Evolutionary conservation across 2,329 filamentous ascomycete species (phyloP).

Genomic region (Colletotrichum magnum): DNA sequence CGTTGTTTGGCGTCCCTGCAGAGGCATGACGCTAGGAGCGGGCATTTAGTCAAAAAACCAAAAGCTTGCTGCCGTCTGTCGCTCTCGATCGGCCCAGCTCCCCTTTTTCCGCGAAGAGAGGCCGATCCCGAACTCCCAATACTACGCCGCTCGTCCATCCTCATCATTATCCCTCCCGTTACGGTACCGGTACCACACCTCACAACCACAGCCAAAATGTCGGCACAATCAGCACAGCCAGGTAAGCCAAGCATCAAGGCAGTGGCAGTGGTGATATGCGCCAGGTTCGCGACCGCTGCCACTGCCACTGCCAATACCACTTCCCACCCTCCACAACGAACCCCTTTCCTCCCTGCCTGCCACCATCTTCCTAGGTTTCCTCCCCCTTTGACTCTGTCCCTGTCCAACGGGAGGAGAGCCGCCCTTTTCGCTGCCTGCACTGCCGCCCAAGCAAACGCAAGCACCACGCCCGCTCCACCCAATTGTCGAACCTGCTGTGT

Average conservation of each 20-base stretch:
- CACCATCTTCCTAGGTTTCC: slow-evolving; percentile 40
- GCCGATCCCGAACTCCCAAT: slow-evolving; percentile 36
- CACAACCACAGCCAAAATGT: slow-evolving; percentile 40
- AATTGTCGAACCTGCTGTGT: slow-evolving; percentile 57
- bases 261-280: slow-evolving; percentile 34
- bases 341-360: slow-evolving; percentile 40
- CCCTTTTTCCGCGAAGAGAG: slow-evolving; percentile 33
- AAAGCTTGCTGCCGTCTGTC: slow-evolving; percentile 32
- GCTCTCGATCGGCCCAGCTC: slow-evolving; percentile 25
- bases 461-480: slow-evolving; percentile 51
- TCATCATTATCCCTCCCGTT: slow-evolving; percentile 38
- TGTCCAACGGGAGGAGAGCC: slow-evolving; percentile 40
- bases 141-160: slow-evolving; percentile 36
- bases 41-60: slow-evolving; percentile 29
- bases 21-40: slow-evolving; percentile 39
- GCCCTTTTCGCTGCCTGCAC: slow-evolving; percentile 40
- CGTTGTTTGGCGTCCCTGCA: slow-evolving; percentile 36
- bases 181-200: slow-evolving; percentile 29
- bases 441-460: slow-evolving; percentile 41
- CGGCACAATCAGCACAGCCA: slow-evolving; percentile 43
- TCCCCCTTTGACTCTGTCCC: slow-evolving; percentile 38
- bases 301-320: too few relatives aligned
- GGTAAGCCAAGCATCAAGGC: slow-evolving; percentile 42
- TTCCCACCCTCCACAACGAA: slow-evolving; percentile 34
- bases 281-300: slow-evolving; percentile 10